Evolutionary conservation across 331 rosid genomes (phyloP), one percentile per base, ranked within the genome.

Genomic region (Malus hybrid): DNA sequence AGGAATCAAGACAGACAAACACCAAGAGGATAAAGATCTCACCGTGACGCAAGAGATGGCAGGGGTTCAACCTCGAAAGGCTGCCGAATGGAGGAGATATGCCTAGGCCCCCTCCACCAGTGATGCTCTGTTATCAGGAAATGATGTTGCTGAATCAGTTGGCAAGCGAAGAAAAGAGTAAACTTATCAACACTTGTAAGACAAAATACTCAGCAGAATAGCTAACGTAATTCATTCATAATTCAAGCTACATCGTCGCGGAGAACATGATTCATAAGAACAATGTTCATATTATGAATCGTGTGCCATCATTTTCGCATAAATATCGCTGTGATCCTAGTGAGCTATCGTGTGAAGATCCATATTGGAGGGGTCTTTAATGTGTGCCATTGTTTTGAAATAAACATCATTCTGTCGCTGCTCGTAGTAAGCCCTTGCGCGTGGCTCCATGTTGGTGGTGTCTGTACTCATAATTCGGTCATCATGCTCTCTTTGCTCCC

Each of bases 401-500:
- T 18, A 64, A 64, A 64, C 22, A 18, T 64, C 28, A 33, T 34
- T 64, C 69, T 64, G 33, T 33, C 16, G 24, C 48, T 64, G 48
- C 48, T 64, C 69, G n/a, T 64, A 64, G 46, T 64, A 61, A 26
- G 58, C 68, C 26, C 16, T 42, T 24, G 68, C 15, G 0, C 67
- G 77, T 22, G 68, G 18, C 16, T 62, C 77, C 69, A 73, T 73
- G 52, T 22, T 60, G 44, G 77, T 24, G 42, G 60, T 61, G 77
- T 73, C 77, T 42, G 42, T 24, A 12, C 52, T 60, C 77, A 73
- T 60, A 26, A 42, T 73, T 4, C 46, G 30, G 33, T 73, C 60
- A 42, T 73, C 77, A 8, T 39, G 48, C 53, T 61, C 68, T 42
- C 32, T 73, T 36, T 73, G 57, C 68, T 73, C 13, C 36, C 77